These are phyloP conservation scores for Coemansia erecta DNA, from an alignment of 192 early-diverging fungal genomes.

Conservation along the genomic window DNA sequence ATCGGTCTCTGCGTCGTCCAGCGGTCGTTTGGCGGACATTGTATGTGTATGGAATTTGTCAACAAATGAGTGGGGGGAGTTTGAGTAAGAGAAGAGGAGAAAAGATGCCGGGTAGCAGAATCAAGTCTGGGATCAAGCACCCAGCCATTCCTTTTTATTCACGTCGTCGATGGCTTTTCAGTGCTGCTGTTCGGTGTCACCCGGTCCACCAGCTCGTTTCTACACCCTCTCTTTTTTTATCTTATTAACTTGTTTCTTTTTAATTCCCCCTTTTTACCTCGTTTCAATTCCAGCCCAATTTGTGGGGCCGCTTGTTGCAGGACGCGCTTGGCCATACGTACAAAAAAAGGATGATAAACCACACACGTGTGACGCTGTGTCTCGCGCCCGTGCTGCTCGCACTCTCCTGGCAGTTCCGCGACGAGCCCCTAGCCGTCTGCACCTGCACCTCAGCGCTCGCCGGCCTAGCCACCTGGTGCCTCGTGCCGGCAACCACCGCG, in stretches of 20 bases:
- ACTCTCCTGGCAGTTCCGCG: constrained; percentile 57
- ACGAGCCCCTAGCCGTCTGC: constrained; percentile 75
- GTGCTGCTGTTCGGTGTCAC: neutral
- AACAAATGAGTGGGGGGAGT: neutral
- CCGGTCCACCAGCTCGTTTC: neutral
- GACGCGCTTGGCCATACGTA: neutral
- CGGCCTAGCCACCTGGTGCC: constrained; percentile 65
- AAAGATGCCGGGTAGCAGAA: too few relatives aligned
- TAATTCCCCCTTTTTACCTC: too few relatives aligned
- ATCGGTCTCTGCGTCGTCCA: constrained; percentile 14
- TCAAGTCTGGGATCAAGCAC: neutral
- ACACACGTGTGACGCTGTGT: constrained; percentile 24
- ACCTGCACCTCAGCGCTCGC: constrained; percentile 68
- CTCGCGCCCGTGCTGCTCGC: constrained; percentile 50
- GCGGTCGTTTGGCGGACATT: constrained; percentile 22
- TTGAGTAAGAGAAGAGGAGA: neutral
- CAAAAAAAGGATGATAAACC: constrained; percentile 17
- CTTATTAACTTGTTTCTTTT: neutral
- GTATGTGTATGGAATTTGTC: neutral
- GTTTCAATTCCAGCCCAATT: too few relatives aligned
- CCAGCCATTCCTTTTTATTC: too few relatives aligned
- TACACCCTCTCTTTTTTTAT: neutral
- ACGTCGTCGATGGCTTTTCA: neutral
- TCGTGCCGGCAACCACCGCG: constrained; percentile 63
- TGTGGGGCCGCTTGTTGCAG: too few relatives aligned